Evolutionary conservation across 2,329 filamentous ascomycete species (phyloP).

Genomic region (Colletotrichum sp.): DNA sequence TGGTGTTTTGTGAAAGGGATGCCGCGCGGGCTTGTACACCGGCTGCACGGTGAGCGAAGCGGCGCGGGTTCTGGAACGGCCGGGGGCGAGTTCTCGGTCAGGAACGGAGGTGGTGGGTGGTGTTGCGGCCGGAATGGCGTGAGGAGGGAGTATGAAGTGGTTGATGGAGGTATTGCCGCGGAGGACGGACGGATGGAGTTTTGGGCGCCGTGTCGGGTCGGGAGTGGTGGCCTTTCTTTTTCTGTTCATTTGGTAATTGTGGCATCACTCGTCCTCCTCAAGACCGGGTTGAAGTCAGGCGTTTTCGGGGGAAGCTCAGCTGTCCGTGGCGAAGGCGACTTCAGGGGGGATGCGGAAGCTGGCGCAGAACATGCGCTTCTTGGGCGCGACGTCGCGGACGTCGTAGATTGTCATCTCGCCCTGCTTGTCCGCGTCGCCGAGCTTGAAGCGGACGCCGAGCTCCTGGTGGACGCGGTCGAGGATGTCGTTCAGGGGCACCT

Average conservation of each 20-base stretch:
- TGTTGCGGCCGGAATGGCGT: not conserved
- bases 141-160: not conserved
- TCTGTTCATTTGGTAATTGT: not conserved
- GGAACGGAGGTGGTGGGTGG: not conserved
- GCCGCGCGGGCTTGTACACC: not conserved
- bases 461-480: slow-evolving; percentile 43
- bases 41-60: slow-evolving; percentile 1
- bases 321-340: slow-evolving; percentile 72
- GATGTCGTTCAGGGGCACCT: slow-evolving; percentile 62
- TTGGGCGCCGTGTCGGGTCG: not conserved
- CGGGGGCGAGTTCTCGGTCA: not conserved
- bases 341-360: slow-evolving; percentile 84
- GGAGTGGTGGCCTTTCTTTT: not conserved
- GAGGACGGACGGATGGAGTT: not conserved
- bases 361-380: slow-evolving; percentile 96
- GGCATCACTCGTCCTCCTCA: not conserved
- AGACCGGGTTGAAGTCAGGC: not conserved
- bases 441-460: slow-evolving; percentile 43
- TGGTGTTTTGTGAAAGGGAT: not conserved
- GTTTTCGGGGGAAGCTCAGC: not conserved
- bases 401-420: slow-evolving; percentile 64
- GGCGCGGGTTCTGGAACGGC: not conserved
- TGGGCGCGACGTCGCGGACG: slow-evolving; percentile 87
- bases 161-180: not conserved
- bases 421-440: slow-evolving; percentile 50